Percentiles rank a stretch among this genome's conserved stretches.
Evolutionary conservation across 148 eudicot genomes (phyloP).

Genomic region (Drosera capensis): DNA sequence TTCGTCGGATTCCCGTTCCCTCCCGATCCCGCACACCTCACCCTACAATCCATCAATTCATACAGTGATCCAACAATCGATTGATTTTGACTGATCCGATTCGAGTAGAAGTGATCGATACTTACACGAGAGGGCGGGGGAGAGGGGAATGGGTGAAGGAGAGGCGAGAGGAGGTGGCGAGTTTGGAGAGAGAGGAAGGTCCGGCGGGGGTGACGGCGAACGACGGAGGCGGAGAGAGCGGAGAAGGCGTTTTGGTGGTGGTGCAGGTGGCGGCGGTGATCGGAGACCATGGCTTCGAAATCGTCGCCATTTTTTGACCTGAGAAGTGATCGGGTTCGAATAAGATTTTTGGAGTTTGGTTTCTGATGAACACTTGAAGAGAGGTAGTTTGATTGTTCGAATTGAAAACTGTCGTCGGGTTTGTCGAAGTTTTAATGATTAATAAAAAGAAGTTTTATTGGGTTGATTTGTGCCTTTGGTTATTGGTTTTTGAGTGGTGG

Average conservation of each 20-base stretch:
- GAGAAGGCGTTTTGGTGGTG: neutral
- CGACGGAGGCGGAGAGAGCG: neutral
- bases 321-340: no score
- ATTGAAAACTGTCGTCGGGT: neutral
- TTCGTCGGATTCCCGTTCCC: constrained; percentile 52
- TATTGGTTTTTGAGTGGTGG: no score
- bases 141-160: neutral
- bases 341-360: neutral
- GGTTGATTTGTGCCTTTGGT: no score
- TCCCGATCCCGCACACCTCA: constrained; percentile 41
- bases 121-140: neutral
- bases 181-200: neutral
- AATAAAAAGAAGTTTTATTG: no score
- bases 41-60: no score
- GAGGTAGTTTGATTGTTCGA: neutral
- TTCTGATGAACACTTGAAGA: neutral
- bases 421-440: no score
- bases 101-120: no score
- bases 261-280: neutral
- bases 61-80: no score
- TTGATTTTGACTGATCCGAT: no score
- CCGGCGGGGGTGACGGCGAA: neutral
- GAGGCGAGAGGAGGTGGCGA: neutral
- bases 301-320: no score
- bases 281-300: neutral